These are phyloP conservation scores for Phytopythium boreale DNA, from an alignment of 352 stramenopile species.

Conservation along the genomic window DNA sequence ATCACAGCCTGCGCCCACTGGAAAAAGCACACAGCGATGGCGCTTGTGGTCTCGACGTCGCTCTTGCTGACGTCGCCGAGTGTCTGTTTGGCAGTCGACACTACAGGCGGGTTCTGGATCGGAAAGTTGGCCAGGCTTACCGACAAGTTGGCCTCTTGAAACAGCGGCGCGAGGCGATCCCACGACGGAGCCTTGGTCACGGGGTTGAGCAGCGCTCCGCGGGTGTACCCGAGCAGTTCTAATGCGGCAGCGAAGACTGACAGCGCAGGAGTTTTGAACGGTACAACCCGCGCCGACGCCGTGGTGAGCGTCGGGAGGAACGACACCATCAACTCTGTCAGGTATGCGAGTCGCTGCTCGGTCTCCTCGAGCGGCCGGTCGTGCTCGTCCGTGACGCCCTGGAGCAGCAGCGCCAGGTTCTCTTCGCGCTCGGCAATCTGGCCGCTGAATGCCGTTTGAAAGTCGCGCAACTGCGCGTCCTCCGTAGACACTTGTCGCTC, in stretches of 20 bases:
- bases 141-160: slow-evolving; percentile 36
- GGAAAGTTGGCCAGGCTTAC: slow-evolving; percentile 19
- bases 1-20: slow-evolving; percentile 52
- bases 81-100: slow-evolving; percentile 36
- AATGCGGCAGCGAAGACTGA: slow-evolving; percentile 46
- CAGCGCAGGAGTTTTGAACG: slow-evolving; percentile 54
- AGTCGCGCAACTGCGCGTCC: slow-evolving; percentile 58
- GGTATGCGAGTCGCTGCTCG: slow-evolving; percentile 48
- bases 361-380: slow-evolving; percentile 52
- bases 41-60: slow-evolving; percentile 47
- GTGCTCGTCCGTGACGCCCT: slow-evolving; percentile 33
- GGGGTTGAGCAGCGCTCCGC: slow-evolving; percentile 37
- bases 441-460: slow-evolving; percentile 50
- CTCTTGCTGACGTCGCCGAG: slow-evolving; percentile 41
- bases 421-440: slow-evolving; percentile 65
- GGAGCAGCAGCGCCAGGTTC: slow-evolving; percentile 45
- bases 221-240: slow-evolving; percentile 41
- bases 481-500: slow-evolving; percentile 43
- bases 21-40: slow-evolving; percentile 46
- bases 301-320: slow-evolving; percentile 50
- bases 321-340: slow-evolving; percentile 48
- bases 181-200: slow-evolving; percentile 58
- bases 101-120: slow-evolving; percentile 8
- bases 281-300: slow-evolving; percentile 39
- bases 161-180: slow-evolving; percentile 52